A percentile compares a stretch with the other conserved stretches of the same genome.
phyloP scores from a whole-genome alignment of 768 basidiomycete species.

The Cyclocybe aegerita region DNA sequence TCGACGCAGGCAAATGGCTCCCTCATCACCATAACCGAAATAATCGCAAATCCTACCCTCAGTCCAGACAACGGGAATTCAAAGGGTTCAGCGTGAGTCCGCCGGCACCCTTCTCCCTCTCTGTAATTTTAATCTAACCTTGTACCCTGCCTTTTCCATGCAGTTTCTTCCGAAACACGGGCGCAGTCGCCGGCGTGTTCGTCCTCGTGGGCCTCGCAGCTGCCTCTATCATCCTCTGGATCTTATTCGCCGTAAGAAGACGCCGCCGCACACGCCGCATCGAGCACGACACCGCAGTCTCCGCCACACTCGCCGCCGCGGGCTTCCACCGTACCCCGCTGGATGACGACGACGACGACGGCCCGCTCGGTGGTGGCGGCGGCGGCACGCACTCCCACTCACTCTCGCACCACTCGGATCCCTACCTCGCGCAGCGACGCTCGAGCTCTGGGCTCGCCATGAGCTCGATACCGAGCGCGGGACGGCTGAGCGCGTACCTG shows the following conservation, averaged over 20 bases:
- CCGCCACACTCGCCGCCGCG: conserved; percentile 70
- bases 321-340: conserved; percentile 68
- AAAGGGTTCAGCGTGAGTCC: conserved; percentile 50
- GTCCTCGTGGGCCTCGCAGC: conserved; percentile 83
- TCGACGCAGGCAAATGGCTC: conserved; percentile 55
- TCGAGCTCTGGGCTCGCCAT: conserved; percentile 35
- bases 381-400: conserved; percentile 7
- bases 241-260: conserved; percentile 69
- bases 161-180: conserved; percentile 86
- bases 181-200: conserved; percentile 91
- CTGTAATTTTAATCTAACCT: conserved; percentile 1
- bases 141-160: conserved; percentile 3
- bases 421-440: conserved; percentile 29
- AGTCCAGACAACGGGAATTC: conserved; percentile 43
- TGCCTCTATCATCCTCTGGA: conserved; percentile 65
- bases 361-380: conserved; percentile 1
- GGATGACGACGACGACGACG: conserved; percentile 51
- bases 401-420: too few species aligned
- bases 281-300: conserved; percentile 72
- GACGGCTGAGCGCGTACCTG: conserved; percentile 33
- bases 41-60: conserved; percentile 72
- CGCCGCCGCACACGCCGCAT: conserved; percentile 57
- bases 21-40: conserved; percentile 58
- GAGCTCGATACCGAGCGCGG: conserved; percentile 19
- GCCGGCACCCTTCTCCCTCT: neutral